These are phyloP conservation scores for Spencermartinsiella ligniputridi DNA, from an alignment of 1,139 yeast species.

Conservation along the genomic window DNA sequence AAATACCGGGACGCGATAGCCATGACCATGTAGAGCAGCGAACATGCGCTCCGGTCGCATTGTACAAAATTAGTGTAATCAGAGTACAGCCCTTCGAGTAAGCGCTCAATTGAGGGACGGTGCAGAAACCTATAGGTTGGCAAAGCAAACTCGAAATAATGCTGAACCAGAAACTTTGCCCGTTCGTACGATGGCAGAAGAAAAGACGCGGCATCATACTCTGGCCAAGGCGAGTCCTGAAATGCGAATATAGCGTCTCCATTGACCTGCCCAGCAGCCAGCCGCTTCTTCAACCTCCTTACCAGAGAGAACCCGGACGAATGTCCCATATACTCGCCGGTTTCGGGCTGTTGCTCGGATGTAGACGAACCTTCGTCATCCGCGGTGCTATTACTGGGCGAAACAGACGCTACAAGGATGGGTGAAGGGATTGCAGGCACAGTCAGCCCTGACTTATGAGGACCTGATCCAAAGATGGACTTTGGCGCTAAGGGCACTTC, in stretches of 20 bases:
- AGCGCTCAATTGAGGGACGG: conserved; percentile 5
- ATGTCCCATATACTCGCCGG: background rate
- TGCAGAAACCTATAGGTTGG: conserved; percentile 9
- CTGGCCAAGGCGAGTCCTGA: background rate
- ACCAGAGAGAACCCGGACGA: background rate
- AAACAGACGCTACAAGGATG: background rate
- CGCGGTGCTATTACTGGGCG: background rate
- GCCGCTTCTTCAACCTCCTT: background rate
- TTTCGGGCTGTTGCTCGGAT: background rate
- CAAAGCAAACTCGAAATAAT: conserved; percentile 8
- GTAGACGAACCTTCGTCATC: background rate
- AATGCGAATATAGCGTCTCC: background rate
- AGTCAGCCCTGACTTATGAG: background rate
- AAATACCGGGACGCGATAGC: conserved; percentile 9
- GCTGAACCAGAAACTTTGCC: background rate
- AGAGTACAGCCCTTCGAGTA: conserved; percentile 2
- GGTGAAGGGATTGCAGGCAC: background rate
- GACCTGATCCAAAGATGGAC: background rate
- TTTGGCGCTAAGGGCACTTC: background rate
- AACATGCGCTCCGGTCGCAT: conserved; percentile 1
- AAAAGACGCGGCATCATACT: conserved; percentile 1
- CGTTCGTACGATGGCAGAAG: background rate
- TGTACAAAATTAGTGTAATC: conserved; percentile 1
- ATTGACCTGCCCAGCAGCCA: background rate
- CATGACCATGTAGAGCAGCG: conserved; percentile 7